Evolutionary conservation across 805 yeast genomes (phyloP).

Genomic region (Pichia phayaonensis): DNA sequence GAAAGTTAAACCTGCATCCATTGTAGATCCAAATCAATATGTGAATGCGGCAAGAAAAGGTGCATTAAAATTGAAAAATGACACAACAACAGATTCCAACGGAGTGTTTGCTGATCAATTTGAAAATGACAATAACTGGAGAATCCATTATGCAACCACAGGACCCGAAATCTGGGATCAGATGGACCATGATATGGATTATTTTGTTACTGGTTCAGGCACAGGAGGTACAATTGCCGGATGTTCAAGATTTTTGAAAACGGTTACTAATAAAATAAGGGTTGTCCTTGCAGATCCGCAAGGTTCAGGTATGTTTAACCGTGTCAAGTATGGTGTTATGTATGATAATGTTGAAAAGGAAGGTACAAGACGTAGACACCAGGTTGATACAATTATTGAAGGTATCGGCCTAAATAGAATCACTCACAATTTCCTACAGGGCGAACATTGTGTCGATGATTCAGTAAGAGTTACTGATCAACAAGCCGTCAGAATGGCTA

Average conservation of each 20-base stretch:
- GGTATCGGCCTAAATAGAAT: constrained; percentile 89
- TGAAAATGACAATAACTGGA: constrained; percentile 90
- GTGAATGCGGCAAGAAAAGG: constrained; percentile 77
- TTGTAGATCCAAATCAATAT: constrained; percentile 88
- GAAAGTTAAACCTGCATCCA: constrained; percentile 88
- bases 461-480: constrained; percentile 72
- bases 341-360: constrained; percentile 82
- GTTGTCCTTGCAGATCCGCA: constrained; percentile 89
- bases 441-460: constrained; percentile 64
- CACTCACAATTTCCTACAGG: constrained; percentile 72
- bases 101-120: constrained; percentile 95
- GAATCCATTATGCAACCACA: constrained; percentile 69
- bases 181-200: constrained; percentile 56
- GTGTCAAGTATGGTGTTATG: constrained; percentile 89
- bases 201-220: constrained; percentile 86
- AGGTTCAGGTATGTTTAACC: constrained; percentile 84
- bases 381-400: constrained; percentile 90
- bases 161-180: constrained; percentile 92
- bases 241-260: constrained; percentile 67
- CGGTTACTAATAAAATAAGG: constrained; percentile 32
- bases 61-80: constrained; percentile 43
- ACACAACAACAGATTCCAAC: constrained; percentile 29
- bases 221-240: constrained; percentile 98
- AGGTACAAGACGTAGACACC: constrained; percentile 91
- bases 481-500: constrained; percentile 86